These are phyloP conservation scores for Penicillium sclerotigenum DNA, from an alignment of 2,329 filamentous ascomycete species.

Conservation along the genomic window DNA sequence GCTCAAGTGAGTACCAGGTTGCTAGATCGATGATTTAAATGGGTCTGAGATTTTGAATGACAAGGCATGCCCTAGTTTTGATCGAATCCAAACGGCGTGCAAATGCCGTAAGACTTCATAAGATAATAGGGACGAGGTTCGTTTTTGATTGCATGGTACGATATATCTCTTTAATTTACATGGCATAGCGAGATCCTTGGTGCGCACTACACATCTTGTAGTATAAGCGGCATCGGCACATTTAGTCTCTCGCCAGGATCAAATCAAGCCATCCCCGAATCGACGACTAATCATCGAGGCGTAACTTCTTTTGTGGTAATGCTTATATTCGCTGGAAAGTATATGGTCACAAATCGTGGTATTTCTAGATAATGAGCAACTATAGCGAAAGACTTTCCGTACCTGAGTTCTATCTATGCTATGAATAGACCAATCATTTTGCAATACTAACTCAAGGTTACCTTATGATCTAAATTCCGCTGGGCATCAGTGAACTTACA, in stretches of 20 bases:
- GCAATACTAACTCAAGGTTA: neutral
- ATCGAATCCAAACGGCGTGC: neutral
- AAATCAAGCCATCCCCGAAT: too few species aligned
- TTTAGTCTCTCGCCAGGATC: too few species aligned
- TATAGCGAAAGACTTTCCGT: neutral
- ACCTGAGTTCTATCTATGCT: neutral
- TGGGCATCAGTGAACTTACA: slow-evolving; percentile 2
- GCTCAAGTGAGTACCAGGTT: slow-evolving; percentile 16
- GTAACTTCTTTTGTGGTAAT: too few species aligned
- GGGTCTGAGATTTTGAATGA: neutral
- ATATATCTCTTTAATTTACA: neutral
- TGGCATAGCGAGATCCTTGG: neutral
- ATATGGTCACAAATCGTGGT: neutral
- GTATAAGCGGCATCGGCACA: too few species aligned
- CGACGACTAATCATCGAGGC: too few species aligned
- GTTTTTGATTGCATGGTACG: neutral
- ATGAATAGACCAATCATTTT: slow-evolving; percentile 6
- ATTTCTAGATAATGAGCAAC: neutral
- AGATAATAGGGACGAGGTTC: neutral
- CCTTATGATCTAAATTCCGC: neutral
- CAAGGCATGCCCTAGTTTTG: neutral
- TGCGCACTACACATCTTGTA: neutral
- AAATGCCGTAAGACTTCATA: neutral
- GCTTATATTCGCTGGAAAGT: neutral
- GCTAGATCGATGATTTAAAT: slow-evolving; percentile 14